A percentile compares a stretch with the other conserved stretches of the same genome.
Conservation (phyloP, 345 rosid genomes). For the Salix udensis region DNA sequence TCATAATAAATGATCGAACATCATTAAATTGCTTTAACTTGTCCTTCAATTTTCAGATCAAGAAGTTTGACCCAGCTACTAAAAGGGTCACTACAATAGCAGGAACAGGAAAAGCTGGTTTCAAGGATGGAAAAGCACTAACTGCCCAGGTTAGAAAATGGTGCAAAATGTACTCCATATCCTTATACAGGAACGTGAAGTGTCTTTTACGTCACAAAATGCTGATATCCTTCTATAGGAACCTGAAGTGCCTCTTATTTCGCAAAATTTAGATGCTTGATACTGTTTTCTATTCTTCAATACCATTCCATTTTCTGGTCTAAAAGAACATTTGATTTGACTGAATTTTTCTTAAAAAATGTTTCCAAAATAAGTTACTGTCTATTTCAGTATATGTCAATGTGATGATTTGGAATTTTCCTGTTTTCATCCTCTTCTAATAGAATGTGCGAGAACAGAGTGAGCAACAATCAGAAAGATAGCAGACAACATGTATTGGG, state of each 20-base stretch:
- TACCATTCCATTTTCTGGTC: not conserved
- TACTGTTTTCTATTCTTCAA: not conserved
- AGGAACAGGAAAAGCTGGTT: slow-evolving; percentile 95
- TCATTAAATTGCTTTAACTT: not conserved
- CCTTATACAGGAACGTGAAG: not conserved
- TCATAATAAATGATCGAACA: not conserved
- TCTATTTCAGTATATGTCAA: too few species aligned
- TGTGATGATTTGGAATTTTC: too few species aligned
- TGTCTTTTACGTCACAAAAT: not conserved
- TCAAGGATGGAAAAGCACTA: slow-evolving; percentile 67
- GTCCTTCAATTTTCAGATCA: slow-evolving; percentile 51
- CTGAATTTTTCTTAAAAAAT: too few species aligned
- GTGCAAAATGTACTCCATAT: not conserved
- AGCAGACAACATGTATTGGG: not conserved
- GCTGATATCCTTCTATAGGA: not conserved
- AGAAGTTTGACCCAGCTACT: slow-evolving; percentile 71
- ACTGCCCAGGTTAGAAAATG: slow-evolving; percentile 64
- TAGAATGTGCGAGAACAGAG: not conserved
- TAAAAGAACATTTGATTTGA: not conserved
- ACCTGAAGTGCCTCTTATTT: not conserved
- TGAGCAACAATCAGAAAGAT: not conserved
- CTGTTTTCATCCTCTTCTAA: not conserved
- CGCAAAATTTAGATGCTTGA: not conserved
- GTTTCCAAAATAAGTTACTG: too few species aligned
- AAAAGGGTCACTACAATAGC: slow-evolving; percentile 73